Conservation (phyloP, 2,329 filamentous ascomycete species). For the Lasiodiplodia hormozganensis region DNA sequence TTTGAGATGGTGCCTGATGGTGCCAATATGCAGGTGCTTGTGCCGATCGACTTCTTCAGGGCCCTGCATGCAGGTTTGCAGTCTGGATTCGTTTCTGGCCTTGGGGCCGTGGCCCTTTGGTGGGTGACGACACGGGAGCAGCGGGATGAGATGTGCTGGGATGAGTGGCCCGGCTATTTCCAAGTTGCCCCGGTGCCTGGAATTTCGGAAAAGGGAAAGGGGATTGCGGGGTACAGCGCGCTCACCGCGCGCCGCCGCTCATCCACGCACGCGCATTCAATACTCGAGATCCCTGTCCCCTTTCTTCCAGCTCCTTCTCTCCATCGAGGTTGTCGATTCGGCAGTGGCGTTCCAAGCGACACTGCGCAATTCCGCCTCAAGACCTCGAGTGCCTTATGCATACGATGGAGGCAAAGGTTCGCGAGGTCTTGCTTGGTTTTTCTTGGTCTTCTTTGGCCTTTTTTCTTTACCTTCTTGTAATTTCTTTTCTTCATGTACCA, state of each 20-base stretch:
- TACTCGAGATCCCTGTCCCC: background rate
- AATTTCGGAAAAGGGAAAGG: constrained; percentile 4
- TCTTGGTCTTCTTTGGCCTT: background rate
- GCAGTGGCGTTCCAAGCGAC: constrained; percentile 18
- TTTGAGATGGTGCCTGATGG: constrained; percentile 21
- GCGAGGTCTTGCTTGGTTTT: background rate
- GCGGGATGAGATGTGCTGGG: background rate
- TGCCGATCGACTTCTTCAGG: constrained; percentile 25
- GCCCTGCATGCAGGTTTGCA: constrained; percentile 15
- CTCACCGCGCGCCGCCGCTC: background rate
- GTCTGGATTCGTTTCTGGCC: constrained; percentile 18
- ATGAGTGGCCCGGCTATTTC: constrained; percentile 21
- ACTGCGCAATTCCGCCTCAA: constrained; percentile 6
- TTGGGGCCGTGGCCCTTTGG: background rate
- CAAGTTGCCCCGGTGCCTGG: constrained; percentile 13
- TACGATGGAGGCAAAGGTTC: background rate
- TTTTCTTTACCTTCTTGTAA: background rate
- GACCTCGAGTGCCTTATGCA: background rate
- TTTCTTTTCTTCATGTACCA: background rate
- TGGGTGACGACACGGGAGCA: background rate
- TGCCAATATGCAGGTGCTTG: constrained; percentile 20
- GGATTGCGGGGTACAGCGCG: constrained; percentile 25
- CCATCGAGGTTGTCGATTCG: background rate
- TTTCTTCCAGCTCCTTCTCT: constrained; percentile 5
- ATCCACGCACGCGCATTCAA: constrained; percentile 5